A percentile compares a stretch with the other conserved stretches of the same genome.
Conservation (phyloP, 2,329 filamentous ascomycete species). For the Ceratocystis cubensis region DNA sequence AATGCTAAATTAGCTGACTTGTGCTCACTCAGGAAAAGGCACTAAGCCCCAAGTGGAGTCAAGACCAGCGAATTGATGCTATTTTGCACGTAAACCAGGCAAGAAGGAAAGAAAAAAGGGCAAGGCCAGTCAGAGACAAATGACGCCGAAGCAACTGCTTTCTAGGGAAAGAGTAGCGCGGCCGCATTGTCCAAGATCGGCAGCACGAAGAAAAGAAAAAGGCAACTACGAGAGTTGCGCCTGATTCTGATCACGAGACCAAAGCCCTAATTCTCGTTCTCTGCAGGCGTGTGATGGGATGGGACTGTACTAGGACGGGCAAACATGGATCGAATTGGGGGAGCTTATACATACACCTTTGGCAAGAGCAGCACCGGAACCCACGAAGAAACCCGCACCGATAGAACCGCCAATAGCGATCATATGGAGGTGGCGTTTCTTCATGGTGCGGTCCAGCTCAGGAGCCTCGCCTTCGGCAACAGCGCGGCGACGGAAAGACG, state of each 20-base stretch:
- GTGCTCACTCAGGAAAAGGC: background rate
- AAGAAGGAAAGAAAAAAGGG: background rate
- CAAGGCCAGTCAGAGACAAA: background rate
- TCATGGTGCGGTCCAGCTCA: slow-evolving; percentile 38
- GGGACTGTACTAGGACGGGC: background rate
- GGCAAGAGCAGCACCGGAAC: slow-evolving; percentile 42
- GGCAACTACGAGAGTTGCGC: background rate
- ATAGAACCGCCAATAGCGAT: slow-evolving; percentile 51
- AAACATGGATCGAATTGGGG: background rate
- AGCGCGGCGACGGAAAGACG: slow-evolving; percentile 31
- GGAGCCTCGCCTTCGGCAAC: slow-evolving; percentile 27
- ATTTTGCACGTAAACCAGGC: background rate
- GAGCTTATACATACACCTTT: slow-evolving; percentile 34
- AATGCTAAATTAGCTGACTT: background rate
- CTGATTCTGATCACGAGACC: background rate
- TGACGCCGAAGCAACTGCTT: background rate
- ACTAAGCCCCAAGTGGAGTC: background rate
- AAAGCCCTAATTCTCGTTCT: background rate
- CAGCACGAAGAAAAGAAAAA: background rate
- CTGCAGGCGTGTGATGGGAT: background rate
- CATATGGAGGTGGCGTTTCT: slow-evolving; percentile 48
- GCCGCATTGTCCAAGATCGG: background rate
- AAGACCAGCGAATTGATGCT: background rate
- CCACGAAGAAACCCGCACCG: slow-evolving; percentile 51
- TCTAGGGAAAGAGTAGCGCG: background rate